phyloP scores from a whole-genome alignment of 2,329 filamentous ascomycete species.

The Fusarium verrucosum region DNA sequence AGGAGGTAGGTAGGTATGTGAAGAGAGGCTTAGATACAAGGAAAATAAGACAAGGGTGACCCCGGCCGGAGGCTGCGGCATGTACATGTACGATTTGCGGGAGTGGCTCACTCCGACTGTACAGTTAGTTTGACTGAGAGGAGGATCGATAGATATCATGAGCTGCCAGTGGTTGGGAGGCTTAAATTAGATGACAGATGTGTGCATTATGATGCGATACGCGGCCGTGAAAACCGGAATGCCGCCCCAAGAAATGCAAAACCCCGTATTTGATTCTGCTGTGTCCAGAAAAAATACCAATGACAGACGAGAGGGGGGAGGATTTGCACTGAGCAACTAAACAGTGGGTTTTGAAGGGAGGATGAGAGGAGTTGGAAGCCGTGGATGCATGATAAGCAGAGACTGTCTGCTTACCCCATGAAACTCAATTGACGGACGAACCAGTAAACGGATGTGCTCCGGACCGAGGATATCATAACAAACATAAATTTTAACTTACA shows the following conservation, averaged over 20 bases:
- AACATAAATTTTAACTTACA: conserved; percentile 18
- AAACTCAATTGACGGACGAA: conserved; percentile 3
- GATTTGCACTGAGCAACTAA: conserved; percentile 28
- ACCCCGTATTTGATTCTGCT: conserved; percentile 26
- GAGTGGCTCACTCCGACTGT: conserved; percentile 37
- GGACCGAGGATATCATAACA: background rate
- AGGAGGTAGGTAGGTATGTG: conserved; percentile 25
- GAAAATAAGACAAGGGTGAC: conserved; percentile 30
- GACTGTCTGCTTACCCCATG: conserved; percentile 1
- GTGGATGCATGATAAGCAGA: conserved; percentile 27
- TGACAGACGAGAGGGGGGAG: conserved; percentile 16
- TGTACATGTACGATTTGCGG: conserved; percentile 39
- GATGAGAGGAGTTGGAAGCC: conserved; percentile 7
- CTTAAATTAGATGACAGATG: conserved; percentile 32
- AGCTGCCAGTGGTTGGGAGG: conserved; percentile 34
- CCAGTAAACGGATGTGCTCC: background rate
- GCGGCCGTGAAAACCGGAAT: conserved; percentile 28
- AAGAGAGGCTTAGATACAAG: conserved; percentile 27
- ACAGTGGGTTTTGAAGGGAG: conserved; percentile 31
- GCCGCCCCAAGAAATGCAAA: conserved; percentile 23
- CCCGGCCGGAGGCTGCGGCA: conserved; percentile 20
- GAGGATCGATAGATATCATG: conserved; percentile 36
- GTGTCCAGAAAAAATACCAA: conserved; percentile 31
- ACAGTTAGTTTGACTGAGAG: conserved; percentile 7
- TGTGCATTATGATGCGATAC: conserved; percentile 12